Evolutionary conservation across 1,139 yeast genomes (phyloP), one percentile per base, ranked within the genome.

Genomic region (Candida sp.): DNA sequence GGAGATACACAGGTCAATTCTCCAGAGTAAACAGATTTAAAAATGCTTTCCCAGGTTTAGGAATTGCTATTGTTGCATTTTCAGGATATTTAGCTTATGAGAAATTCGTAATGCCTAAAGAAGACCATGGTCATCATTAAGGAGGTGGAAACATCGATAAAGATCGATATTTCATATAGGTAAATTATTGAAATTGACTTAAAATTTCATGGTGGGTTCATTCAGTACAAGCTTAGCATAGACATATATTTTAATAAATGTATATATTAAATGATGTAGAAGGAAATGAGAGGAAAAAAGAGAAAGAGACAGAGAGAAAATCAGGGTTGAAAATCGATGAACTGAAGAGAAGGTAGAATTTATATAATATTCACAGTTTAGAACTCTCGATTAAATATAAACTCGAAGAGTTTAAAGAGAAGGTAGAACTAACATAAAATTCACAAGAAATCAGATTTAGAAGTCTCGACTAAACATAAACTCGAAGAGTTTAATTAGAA

Each of bases 1-100:
- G 96, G 96, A 82, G 96, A 74, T 85, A 81, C 66, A 84, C 82
- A 57, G 95, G 95, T 48, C 87, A 83, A 46, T 88, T 88, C 70
- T 75, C 86, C 46, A 81, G 91, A 55, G 68, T 70, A 45, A 82
- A 84, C 66, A 73, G 95, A 57, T 84, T 82, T 66, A 82, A 75
- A 57, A 81, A 81, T 47, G 77, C 87, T n/a, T 79, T 88, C 60
- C 96, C 96, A 3, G 96, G 96, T 2, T 77, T 88, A 43, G 89
- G 90, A 36, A 77, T 84, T 42, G 96, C 93, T 36, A 75, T 84
- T 27, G 93, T 82, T 30, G 93, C 93, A 5, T 88, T 88, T 60
- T 70, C 82, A 30, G 73, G 78, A 15, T 84, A 84, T 63, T 73
- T 79, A 52, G 79, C 81, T 36, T 82, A 81, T 58, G 91, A 85